A percentile compares a stretch with the other conserved stretches of the same genome.
phyloP scores from a whole-genome alignment of 352 stramenopile species.

The Phytophthora macrochlamydospora region DNA sequence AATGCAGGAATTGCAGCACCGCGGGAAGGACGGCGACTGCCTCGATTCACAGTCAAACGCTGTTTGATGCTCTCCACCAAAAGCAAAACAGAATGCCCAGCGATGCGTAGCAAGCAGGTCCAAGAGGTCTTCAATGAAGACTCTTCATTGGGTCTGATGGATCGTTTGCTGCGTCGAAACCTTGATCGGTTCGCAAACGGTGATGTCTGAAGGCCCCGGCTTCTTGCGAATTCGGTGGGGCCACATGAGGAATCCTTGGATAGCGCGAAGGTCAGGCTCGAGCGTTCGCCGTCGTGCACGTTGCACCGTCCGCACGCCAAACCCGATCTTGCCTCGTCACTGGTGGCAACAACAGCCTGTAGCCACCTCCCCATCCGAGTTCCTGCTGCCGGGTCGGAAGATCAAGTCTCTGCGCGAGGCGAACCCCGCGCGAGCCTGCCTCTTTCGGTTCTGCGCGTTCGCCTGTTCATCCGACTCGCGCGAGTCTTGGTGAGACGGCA shows the following conservation, averaged over 20 bases:
- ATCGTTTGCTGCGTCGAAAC: no score
- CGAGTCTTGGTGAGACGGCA: slow-evolving; percentile 5
- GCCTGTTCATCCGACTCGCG: background rate
- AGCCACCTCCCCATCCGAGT: slow-evolving; percentile 3
- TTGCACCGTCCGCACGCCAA: background rate
- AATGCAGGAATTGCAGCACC: no score
- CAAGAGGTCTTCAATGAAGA: no score
- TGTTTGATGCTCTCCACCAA: no score
- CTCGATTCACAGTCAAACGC: no score
- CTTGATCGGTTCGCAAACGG: no score
- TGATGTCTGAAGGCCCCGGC: no score
- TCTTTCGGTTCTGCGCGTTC: background rate
- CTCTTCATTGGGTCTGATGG: no score
- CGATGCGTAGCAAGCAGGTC: no score
- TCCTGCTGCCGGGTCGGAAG: slow-evolving; percentile 1
- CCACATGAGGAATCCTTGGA: background rate
- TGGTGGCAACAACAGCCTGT: background rate
- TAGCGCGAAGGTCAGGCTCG: background rate
- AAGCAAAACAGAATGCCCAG: no score
- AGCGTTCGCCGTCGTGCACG: background rate
- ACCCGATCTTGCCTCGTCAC: background rate
- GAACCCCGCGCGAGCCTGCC: background rate
- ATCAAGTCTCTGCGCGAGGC: slow-evolving; percentile 1
- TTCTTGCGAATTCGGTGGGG: background rate
- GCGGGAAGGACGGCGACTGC: no score